Evolutionary conservation across 2,329 filamentous ascomycete species (phyloP).

Genomic region (Talaromyces sp.): DNA sequence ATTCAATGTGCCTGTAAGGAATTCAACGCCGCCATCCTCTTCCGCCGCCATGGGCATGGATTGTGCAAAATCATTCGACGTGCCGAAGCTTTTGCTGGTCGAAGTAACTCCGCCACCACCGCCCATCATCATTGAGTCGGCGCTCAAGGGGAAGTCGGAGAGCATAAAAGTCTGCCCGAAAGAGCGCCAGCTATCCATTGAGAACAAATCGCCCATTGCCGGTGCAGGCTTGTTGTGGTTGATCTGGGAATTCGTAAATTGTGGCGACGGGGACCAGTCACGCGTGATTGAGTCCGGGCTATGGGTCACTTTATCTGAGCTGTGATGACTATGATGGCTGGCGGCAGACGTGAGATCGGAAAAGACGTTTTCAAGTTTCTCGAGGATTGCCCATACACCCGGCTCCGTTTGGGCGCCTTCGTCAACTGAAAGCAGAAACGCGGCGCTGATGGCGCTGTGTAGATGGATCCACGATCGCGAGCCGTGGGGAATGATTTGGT

Average conservation of each 20-base stretch:
- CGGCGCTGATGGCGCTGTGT: constrained; percentile 47
- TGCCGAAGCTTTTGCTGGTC: background rate
- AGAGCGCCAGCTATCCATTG: background rate
- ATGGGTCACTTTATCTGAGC: background rate
- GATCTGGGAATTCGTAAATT: constrained; percentile 21
- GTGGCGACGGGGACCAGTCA: constrained; percentile 1
- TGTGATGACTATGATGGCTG: constrained; percentile 20
- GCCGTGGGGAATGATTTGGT: constrained; percentile 40
- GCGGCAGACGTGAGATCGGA: constrained; percentile 38
- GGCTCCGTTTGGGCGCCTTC: constrained; percentile 43
- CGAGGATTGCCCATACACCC: constrained; percentile 39
- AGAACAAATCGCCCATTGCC: background rate
- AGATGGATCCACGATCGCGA: constrained; percentile 47
- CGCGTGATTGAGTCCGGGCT: constrained; percentile 9
- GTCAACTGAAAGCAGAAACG: constrained; percentile 45
- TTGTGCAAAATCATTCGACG: background rate
- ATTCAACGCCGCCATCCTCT: constrained; percentile 37
- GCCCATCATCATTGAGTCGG: constrained; percentile 19
- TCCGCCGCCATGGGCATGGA: constrained; percentile 20
- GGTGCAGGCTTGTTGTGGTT: background rate
- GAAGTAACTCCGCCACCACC: constrained; percentile 19
- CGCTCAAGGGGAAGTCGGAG: constrained; percentile 9
- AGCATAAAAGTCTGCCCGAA: constrained; percentile 13
- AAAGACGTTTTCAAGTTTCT: constrained; percentile 43
- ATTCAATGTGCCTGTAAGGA: constrained; percentile 44